Percentiles rank a stretch among this genome's conserved stretches.
These are phyloP conservation scores for Boletus fagicola DNA, from an alignment of 768 basidiomycete species.

Conservation along the genomic window DNA sequence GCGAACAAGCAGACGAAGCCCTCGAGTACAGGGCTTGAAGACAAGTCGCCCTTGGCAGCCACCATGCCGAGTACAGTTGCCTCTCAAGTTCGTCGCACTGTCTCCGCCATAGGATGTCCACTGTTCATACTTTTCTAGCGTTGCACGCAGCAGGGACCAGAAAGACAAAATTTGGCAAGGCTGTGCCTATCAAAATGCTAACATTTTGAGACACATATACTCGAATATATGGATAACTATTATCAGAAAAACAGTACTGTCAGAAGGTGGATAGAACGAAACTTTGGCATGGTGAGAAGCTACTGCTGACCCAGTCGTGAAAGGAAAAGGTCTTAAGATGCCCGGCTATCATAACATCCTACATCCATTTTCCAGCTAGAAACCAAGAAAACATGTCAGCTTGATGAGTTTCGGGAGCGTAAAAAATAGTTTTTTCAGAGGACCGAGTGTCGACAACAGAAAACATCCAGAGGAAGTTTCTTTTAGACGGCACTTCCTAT, in stretches of 20 bases:
- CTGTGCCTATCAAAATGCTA: constrained; percentile 16
- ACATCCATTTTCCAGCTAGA: background rate
- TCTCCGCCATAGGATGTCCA: background rate
- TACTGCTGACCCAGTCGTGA: background rate
- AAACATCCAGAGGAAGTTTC: constrained; percentile 21
- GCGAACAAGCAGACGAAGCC: background rate
- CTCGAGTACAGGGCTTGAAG: background rate
- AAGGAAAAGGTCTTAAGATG: too few relatives aligned
- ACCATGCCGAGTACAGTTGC: too few relatives aligned
- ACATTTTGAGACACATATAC: constrained; percentile 13
- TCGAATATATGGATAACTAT: constrained; percentile 15
- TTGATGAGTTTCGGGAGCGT: background rate
- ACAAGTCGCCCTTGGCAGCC: background rate
- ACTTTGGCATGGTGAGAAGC: background rate
- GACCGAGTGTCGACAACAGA: constrained; percentile 36
- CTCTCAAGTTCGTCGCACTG: background rate
- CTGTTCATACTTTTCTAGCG: background rate
- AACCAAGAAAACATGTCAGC: constrained; percentile 7
- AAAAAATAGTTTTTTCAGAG: constrained; percentile 24
- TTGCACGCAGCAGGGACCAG: background rate
- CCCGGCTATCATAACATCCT: background rate
- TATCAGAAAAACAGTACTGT: constrained; percentile 4
- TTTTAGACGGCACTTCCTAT: constrained; percentile 40
- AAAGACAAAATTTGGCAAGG: background rate
- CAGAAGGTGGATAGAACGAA: too few relatives aligned